Evolutionary conservation across 768 basidiomycete genomes (phyloP), one percentile per base, ranked within the genome.

Genomic region (Tulasnella calospora): DNA sequence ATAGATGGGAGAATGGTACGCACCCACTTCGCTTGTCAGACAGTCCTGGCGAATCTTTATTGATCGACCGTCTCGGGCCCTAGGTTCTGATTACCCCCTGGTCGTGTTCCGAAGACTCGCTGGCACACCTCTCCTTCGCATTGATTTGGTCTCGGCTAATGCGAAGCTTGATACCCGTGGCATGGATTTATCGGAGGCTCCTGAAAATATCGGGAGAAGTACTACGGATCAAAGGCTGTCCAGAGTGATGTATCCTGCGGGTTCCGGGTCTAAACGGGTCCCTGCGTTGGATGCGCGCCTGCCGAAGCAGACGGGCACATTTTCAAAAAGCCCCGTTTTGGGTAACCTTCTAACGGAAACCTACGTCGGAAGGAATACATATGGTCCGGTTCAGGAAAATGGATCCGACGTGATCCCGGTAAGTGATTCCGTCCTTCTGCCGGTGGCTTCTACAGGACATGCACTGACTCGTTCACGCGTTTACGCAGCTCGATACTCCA

Each of bases 141-240:
- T 79, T 44, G 79, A 79, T 72, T 61, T 79, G 19, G 78, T 79
- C 19, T 12, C 38, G 15, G 51, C 79, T 15, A 27, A 46, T 9
- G 23, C 13, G 70, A 69, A 33, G 61, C 30, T 67, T 12, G 44
- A 44, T 4, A 15, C 12, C 17, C 44, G 44, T 27, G 13, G 55
- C 15, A 57, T 57, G 23, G 9, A n/a, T 27, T 15, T 57, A 27
- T 23, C 5, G n/a, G 30, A 57, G 23, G 23, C 55, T 57, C 55
- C 13, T 15, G 55, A 30, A 8, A 7, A 57, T 8, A 27, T 57
- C 30, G 55, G n/a, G 9, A 57, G n/a, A n/a, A 57, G 55, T n/a
- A 27, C 30, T n/a, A 0, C 23, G n/a, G n/a, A 30, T n/a, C n/a
- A 27, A 27, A 57, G 7, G 7, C 55, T 57, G 44, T 15, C 13